Conservation (phyloP, 768 basidiomycete genomes). For the Suillus bovinus region DNA sequence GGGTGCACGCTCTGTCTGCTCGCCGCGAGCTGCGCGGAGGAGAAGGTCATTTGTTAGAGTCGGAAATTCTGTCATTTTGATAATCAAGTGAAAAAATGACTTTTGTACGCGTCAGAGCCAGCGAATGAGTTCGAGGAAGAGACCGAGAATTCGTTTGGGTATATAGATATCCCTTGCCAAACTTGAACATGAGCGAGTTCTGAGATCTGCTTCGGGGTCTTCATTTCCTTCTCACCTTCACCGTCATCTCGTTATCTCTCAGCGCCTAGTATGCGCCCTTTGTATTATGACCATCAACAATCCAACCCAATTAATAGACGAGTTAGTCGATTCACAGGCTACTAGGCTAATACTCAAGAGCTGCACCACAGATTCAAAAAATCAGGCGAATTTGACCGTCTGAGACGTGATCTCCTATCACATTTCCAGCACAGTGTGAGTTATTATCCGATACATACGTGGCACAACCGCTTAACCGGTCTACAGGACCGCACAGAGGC, state of each 20-base stretch:
- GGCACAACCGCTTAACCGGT: background rate
- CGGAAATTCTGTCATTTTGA: conserved; percentile 54
- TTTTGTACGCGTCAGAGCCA: background rate
- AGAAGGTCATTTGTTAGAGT: conserved; percentile 85
- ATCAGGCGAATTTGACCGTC: conserved; percentile 74
- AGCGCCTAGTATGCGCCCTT: conserved; percentile 6
- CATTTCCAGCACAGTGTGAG: conserved; percentile 65
- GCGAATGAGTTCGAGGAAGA: too few relatives aligned
- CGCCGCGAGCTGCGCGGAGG: conserved; percentile 86
- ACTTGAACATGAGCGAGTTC: too few relatives aligned
- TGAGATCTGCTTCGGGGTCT: too few relatives aligned
- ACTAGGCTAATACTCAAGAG: background rate
- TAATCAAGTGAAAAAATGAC: background rate
- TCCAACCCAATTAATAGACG: conserved; percentile 64
- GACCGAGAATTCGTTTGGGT: too few relatives aligned
- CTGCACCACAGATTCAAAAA: conserved; percentile 64
- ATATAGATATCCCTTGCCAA: too few relatives aligned
- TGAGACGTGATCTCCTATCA: conserved; percentile 62
- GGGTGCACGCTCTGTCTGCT: conserved; percentile 88
- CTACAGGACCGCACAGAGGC: conserved; percentile 50
- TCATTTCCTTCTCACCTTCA: background rate
- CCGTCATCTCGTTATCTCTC: background rate
- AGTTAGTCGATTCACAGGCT: conserved; percentile 39
- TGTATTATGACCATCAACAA: conserved; percentile 49
- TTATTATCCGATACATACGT: conserved; percentile 15